Evolutionary conservation across 2,329 filamentous ascomycete species (phyloP), one percentile per base, ranked within the genome.

Genomic region (Colletotrichum scovillei): DNA sequence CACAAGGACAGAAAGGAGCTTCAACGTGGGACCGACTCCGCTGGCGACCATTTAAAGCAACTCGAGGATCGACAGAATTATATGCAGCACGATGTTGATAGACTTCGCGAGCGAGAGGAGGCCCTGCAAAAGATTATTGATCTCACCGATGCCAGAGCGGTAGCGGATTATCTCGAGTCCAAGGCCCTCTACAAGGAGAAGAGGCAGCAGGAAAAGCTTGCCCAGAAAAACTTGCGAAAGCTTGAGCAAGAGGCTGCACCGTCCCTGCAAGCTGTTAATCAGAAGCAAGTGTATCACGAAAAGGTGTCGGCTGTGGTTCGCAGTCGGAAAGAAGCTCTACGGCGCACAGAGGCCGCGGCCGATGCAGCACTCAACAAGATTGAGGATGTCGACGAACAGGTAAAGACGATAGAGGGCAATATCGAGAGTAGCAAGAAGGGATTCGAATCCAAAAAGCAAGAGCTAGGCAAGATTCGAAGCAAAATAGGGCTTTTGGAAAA

Each of bases 71-170:
- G 95, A 32, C 96, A 98, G 75, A 86, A 89, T 74, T 89, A 91
- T 63, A 90, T 97, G 57, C 91, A 94, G 78, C 92, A 90, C 11
- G 95, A 98, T 78, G 95, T 98, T 28, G 92, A 97, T 77, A 92
- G 94, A 75, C 88, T 97, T 78, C 90, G 91, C 62, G 93, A 98
- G 80, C 90, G 95, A 70, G 90, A 92, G 68, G 87, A 90, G 65
- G 90, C 95, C 63, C 86, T 92, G 78, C 84, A 89, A 65, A 90
- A 89, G 69, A 87, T 96, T 5, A 84, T 88, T 30, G 86, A 92
- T 59, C 86, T 98, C 58, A 87, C 93, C 75, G 89, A 88, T 46
- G 88, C 90, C 30, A 88, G 92, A 52, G 90, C 93, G 0, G 85
- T 95, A 49, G 88, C 93, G 24, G 85, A 89, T 74, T 96, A 94